These are phyloP conservation scores for Aspergillus aculeatinus DNA, from an alignment of 2,329 filamentous ascomycete genomes.

Conservation along the genomic window DNA sequence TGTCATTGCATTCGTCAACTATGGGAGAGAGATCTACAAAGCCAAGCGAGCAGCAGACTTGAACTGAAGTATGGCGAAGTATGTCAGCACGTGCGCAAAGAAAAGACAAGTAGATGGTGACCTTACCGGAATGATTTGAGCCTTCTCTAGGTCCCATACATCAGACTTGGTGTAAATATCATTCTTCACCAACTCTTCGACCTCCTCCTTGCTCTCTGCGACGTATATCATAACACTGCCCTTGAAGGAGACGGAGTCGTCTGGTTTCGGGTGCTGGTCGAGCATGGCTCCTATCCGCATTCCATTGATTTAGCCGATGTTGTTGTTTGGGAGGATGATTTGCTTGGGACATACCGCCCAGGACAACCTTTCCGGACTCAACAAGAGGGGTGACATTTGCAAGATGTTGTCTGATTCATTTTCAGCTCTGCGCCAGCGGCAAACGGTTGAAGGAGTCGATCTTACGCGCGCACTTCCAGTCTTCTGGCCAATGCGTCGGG, in stretches of 20 bases:
- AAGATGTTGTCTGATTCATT: constrained; percentile 52
- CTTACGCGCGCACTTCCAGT: constrained; percentile 48
- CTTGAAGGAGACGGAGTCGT: constrained; percentile 63
- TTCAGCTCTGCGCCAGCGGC: not conserved
- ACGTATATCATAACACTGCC: constrained; percentile 69
- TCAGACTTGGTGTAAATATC: constrained; percentile 71
- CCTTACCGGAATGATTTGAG: constrained; percentile 42
- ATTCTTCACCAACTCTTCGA: constrained; percentile 62
- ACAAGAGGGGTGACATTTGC: constrained; percentile 53
- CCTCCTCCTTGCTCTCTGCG: constrained; percentile 68
- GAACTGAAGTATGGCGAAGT: constrained; percentile 23
- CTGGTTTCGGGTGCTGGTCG: constrained; percentile 63
- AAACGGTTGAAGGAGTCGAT: not conserved
- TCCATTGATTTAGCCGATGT: not conserved
- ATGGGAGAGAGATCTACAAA: not conserved
- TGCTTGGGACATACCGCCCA: constrained; percentile 57
- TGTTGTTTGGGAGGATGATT: not conserved
- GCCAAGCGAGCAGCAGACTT: constrained; percentile 30
- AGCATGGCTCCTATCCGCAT: constrained; percentile 61
- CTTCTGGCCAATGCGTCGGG: constrained; percentile 61
- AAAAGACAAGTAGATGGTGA: not conserved
- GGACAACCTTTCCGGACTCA: constrained; percentile 59
- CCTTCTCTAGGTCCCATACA: constrained; percentile 79
- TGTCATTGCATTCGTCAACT: not conserved
- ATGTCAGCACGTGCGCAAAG: constrained; percentile 7